Evolutionary conservation across 2,329 filamentous ascomycete species (phyloP), one percentile per base, ranked within the genome.

Genomic region (Ploettnerulaceae sp.): DNA sequence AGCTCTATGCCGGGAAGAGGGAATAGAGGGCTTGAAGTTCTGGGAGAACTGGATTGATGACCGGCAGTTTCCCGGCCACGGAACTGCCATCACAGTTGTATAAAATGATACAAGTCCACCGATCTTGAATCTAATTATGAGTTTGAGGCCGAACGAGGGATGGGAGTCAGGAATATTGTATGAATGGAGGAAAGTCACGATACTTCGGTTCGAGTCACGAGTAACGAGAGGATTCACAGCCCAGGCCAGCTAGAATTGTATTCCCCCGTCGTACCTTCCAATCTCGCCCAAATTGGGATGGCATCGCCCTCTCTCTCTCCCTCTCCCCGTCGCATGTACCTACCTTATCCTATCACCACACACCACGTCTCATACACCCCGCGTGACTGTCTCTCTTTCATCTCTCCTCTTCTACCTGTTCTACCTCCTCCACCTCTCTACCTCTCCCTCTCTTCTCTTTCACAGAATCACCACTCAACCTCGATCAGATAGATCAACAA

Each of bases 21-120:
- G 89, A 4, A 79, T 97, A 11, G 90, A 96, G 64, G 93, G 93
- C 0, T 72, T 95, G 36, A 84, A 84, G 60, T 98, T 95, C 66
- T 98, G 93, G 93, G 82, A 86, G 67, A 98, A 98, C 24, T 63
- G 58, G 59, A 59, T 64, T 47, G 54, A 56, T 33, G 51, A 57
- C 17, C 26, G 18, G 18, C 45, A 56, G 24, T 36, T 21, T 28
- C 49, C 51, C 21, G n/a, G 21, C 14, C 32, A 31, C 6, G 39
- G 36, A 9, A 31, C 14, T 20, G n/a, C 37, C 8, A 40, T 43
- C 36, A 41, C 43, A 7, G 41, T 42, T 31, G 36, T 43, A 28
- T 52, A 29, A 47, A 21, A 33, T 33, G 14, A 8, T 8, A n/a
- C 26, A 29, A n/a, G 26, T 29, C 15, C 14, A n/a, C n/a, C 31